Base-by-base conservation (phyloP, 306 rosid genomes). In the Cicer chorassanicum region DNA sequence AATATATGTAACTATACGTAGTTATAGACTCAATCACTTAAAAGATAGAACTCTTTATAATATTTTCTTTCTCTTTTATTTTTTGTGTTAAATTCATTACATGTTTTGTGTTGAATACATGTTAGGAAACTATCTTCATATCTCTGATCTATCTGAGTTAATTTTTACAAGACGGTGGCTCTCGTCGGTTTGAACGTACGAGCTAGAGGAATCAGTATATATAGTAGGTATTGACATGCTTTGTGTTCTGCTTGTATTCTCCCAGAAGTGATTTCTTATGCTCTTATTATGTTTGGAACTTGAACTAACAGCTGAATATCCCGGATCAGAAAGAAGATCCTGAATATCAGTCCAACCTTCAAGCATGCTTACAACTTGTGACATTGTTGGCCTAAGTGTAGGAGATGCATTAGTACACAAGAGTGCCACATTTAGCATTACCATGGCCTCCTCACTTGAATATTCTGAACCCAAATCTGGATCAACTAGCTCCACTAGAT, bases 331-430 rank as follows among this genome's bases (percentile, higher is more conserved):
- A 44, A 89, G 94, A 5, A 87, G 59, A 7, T 86, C 94, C 41
- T 91, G 94, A 41, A 94, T 87, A 6, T 73, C 84, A 15, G 97
- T 94, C 86, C 85, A 80, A 56, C 98, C 98, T 86, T 94, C 97
- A 2, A 94, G 95, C 94, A 94, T 94, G 87, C 97, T 94, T 46
- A 91, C 91, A 34, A 77, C 98, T 83, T 94, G 96, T 15, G 91
- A 79, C 97, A 91, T 94, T 44, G 81, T 84, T 21, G 97, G 98
- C 71, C 97, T 82, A 2, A 94, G 96, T 9, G 95, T 94, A 8
- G 98, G 98, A 15, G 97, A 88, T 38, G 98, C 97, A 82, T 94
- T 91, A 65, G 98, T 91, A 82, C 98, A 91, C 16, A 91, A 49
- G 51, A 94, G 96, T 60, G 93, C 95, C 80, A 91, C 91, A 74